Evolutionary conservation across 2,329 filamentous ascomycete species (phyloP).

Genomic region (Arthrocladium fulminans): DNA sequence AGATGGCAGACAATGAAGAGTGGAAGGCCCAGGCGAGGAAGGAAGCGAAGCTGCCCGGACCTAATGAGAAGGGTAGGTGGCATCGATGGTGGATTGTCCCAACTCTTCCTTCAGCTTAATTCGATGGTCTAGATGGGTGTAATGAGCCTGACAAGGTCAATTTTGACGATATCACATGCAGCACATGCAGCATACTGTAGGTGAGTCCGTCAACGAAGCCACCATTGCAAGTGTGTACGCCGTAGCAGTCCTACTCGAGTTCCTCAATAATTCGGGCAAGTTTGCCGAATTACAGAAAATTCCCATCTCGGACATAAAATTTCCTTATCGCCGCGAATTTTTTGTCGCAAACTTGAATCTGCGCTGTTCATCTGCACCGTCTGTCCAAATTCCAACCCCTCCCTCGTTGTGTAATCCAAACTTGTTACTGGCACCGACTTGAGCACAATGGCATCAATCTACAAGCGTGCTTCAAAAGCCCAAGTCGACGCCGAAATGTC

Average conservation of each 20-base stretch:
- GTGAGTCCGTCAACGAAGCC: too few species aligned
- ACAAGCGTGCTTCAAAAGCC: slow-evolving; percentile 40
- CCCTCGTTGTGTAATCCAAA: too few species aligned
- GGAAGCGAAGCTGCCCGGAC: slow-evolving; percentile 16
- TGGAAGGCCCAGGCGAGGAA: slow-evolving; percentile 15
- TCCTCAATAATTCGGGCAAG: too few species aligned
- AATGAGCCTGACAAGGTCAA: too few species aligned
- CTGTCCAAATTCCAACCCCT: too few species aligned
- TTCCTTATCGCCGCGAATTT: background rate
- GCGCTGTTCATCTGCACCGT: background rate
- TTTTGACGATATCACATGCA: too few species aligned
- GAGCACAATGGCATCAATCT: slow-evolving; percentile 45
- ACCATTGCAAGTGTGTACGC: too few species aligned
- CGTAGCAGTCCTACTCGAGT: too few species aligned
- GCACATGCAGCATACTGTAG: too few species aligned
- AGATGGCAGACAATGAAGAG: slow-evolving; percentile 39
- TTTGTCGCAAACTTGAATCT: background rate
- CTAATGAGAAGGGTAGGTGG: slow-evolving; percentile 2
- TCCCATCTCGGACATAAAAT: too few species aligned
- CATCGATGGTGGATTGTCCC: slow-evolving; percentile 11
- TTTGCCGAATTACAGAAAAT: background rate
- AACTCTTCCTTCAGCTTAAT: background rate
- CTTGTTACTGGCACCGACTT: background rate
- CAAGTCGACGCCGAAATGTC: slow-evolving; percentile 18
- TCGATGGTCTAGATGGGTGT: too few species aligned